A percentile compares a stretch with the other conserved stretches of the same genome.
These are phyloP conservation scores for Podospora tetraspora DNA, from an alignment of 495 filamentous ascomycete genomes.

Conservation along the genomic window DNA sequence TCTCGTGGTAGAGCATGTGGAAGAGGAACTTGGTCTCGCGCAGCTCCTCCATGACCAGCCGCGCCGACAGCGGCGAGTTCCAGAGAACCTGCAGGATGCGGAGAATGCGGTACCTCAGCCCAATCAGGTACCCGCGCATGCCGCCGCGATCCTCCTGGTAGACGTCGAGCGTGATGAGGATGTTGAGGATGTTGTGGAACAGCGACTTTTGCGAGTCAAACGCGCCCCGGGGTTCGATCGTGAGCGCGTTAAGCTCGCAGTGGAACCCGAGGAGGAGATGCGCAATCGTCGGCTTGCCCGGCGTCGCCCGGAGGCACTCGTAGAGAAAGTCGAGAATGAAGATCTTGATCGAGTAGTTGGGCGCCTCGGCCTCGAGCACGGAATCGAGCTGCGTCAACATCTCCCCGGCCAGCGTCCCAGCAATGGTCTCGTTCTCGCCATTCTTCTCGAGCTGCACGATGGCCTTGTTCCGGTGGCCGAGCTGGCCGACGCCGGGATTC, in stretches of 20 bases:
- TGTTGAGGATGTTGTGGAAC: constrained; percentile 70
- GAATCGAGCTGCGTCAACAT: constrained; percentile 60
- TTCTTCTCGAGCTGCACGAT: constrained; percentile 71
- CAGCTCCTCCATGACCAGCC: constrained; percentile 69
- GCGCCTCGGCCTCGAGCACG: constrained; percentile 54
- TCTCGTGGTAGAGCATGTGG: constrained; percentile 59
- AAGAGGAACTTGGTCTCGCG: constrained; percentile 68
- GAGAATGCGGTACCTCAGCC: constrained; percentile 66
- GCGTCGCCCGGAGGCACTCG: constrained; percentile 63
- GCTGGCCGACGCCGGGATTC: constrained; percentile 42
- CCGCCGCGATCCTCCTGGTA: constrained; percentile 49
- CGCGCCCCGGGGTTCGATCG: constrained; percentile 54
- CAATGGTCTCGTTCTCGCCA: constrained; percentile 62
- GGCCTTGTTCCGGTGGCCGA: constrained; percentile 66
- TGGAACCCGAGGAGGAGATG: constrained; percentile 87
- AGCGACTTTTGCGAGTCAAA: constrained; percentile 67
- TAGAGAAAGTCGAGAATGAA: constrained; percentile 78
- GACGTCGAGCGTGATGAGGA: constrained; percentile 58
- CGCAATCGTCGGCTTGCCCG: constrained; percentile 71
- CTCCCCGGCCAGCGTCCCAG: constrained; percentile 59
- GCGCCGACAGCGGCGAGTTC: constrained; percentile 74
- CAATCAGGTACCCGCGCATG: constrained; percentile 65
- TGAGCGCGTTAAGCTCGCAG: constrained; percentile 61
- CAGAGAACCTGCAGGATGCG: constrained; percentile 76
- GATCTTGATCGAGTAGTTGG: constrained; percentile 69